Conservation (phyloP, 305 asterid genomes). For the Solanum chacoense region DNA sequence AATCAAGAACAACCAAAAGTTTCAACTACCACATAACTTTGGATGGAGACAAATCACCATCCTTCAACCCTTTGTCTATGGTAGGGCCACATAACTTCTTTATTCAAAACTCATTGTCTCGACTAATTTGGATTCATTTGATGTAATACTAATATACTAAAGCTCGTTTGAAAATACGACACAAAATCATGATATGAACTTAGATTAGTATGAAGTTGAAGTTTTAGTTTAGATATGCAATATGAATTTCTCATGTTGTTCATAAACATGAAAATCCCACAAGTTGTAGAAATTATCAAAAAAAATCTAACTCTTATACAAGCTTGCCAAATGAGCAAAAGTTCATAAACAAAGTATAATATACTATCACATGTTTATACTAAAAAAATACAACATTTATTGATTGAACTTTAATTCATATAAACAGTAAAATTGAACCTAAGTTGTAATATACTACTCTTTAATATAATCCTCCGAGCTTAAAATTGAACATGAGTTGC, state of each 20-base stretch:
- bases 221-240: neutral
- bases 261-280: neutral
- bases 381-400: neutral
- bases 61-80: neutral
- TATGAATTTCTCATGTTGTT: neutral
- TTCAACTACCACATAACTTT: slow-evolving; percentile 14
- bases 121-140: neutral
- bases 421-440: neutral
- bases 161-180: neutral
- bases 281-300: neutral
- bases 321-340: neutral
- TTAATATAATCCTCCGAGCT: neutral
- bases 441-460: neutral
- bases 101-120: neutral
- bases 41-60: neutral
- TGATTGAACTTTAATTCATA: neutral
- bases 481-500: neutral
- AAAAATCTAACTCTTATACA: neutral
- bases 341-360: neutral
- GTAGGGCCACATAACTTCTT: neutral
- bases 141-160: neutral
- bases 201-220: neutral
- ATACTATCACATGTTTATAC: neutral
- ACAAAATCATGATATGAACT: neutral
- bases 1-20: slow-evolving; percentile 1